These are phyloP conservation scores for Mycena sp. DNA, from an alignment of 1,284 basidiomycete genomes.

Conservation along the genomic window DNA sequence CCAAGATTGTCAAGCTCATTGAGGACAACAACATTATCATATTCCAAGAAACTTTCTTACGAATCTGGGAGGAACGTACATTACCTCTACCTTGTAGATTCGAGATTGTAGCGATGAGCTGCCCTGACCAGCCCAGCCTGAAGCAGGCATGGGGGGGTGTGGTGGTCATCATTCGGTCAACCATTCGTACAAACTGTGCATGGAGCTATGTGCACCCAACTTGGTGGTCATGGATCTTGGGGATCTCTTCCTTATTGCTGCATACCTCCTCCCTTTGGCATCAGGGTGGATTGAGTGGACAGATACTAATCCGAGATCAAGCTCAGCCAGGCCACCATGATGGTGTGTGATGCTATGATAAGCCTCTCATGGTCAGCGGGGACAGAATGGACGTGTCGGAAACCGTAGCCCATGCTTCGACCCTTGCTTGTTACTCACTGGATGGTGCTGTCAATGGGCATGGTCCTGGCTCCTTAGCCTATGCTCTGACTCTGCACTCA, in stretches of 20 bases:
- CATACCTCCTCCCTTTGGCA: background rate
- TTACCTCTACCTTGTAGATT: background rate
- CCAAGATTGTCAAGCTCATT: background rate
- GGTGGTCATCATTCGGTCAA: background rate
- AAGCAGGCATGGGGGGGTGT: background rate
- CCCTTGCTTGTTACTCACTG: background rate
- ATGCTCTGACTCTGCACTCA: background rate
- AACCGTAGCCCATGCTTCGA: background rate
- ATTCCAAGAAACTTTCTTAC: constrained; percentile 14
- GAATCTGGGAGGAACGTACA: constrained; percentile 8
- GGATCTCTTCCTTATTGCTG: background rate
- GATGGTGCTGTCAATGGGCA: background rate
- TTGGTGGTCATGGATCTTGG: background rate
- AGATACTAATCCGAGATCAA: background rate
- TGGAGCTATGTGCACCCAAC: constrained; percentile 1
- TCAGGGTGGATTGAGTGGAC: background rate
- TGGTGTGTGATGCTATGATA: too few relatives aligned
- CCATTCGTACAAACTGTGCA: background rate
- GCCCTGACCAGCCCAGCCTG: background rate
- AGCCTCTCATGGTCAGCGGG: background rate
- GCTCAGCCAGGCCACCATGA: background rate
- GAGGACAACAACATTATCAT: constrained; percentile 1
- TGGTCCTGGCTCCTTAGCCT: background rate
- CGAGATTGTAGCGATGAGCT: constrained; percentile 9
- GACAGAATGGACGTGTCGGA: background rate